These are phyloP conservation scores for Crataegus laevigata DNA, from an alignment of 306 rosid species.

Conservation along the genomic window DNA sequence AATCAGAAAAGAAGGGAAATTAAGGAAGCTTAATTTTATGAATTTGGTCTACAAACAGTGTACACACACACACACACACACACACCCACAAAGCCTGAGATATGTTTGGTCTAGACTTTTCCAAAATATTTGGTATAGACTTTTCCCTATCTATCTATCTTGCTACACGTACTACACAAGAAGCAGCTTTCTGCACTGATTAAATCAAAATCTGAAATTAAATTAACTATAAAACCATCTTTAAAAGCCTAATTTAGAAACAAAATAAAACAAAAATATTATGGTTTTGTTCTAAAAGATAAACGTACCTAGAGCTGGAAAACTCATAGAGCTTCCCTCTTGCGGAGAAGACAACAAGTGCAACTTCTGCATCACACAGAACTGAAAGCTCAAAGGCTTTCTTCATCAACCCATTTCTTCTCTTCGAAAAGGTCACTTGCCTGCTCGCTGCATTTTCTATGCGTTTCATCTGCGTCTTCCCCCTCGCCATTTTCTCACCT, in stretches of 20 bases:
- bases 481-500: slow-evolving; percentile 61
- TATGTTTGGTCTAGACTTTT: neutral
- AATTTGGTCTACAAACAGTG: neutral
- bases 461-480: slow-evolving; percentile 88
- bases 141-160: neutral
- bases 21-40: neutral
- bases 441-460: slow-evolving; percentile 81
- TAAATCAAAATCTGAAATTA: neutral
- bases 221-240: neutral
- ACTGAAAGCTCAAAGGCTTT: slow-evolving; percentile 92
- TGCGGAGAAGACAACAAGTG: slow-evolving; percentile 72
- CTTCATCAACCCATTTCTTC: slow-evolving; percentile 82
- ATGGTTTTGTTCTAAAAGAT: neutral
- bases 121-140: neutral
- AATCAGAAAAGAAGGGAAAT: neutral
- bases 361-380: slow-evolving; percentile 94
- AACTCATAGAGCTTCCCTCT: slow-evolving; percentile 90
- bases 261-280: neutral
- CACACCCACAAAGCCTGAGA: neutral
- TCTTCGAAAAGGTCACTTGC: slow-evolving; percentile 86
- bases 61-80: neutral
- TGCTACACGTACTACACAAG: neutral
- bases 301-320: slow-evolving; percentile 61
- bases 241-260: too few relatives aligned
- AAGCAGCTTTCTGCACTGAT: neutral